Percentiles rank a stretch among this genome's conserved stretches.
Conservation (phyloP, 805 yeast genomes). For the Candida yuanshanica region DNA sequence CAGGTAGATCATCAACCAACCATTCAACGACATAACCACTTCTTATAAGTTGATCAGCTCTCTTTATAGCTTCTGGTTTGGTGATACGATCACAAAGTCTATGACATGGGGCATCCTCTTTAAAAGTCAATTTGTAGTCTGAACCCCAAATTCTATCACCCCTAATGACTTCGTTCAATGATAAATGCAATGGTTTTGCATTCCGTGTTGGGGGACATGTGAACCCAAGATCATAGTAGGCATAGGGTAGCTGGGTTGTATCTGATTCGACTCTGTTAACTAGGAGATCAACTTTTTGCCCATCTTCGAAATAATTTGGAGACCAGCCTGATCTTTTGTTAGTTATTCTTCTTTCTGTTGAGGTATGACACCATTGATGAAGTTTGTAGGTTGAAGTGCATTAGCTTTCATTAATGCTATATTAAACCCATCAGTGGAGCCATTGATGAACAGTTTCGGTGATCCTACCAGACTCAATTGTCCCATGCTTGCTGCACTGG, state of each 20-base stretch:
- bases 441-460: too few species aligned
- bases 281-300: conserved; percentile 60
- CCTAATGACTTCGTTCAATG: conserved; percentile 69
- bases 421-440: too few species aligned
- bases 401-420: too few species aligned
- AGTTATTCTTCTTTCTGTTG: not conserved
- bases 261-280: conserved; percentile 80
- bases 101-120: conserved; percentile 59
- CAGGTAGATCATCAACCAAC: conserved; percentile 79
- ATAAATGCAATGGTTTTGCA: conserved; percentile 57
- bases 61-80: conserved; percentile 40
- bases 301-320: conserved; percentile 34
- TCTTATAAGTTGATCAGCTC: conserved; percentile 57
- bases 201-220: conserved; percentile 61
- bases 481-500: too few species aligned
- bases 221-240: conserved; percentile 73
- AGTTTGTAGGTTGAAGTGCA: too few species aligned
- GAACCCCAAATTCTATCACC: conserved; percentile 81
- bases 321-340: conserved; percentile 26
- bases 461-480: too few species aligned
- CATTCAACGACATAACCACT: conserved; percentile 77
- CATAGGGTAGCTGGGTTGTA: conserved; percentile 68
- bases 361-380: conserved; percentile 3
- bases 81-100: conserved; percentile 65
- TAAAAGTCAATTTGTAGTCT: conserved; percentile 60